Evolutionary conservation across 345 rosid genomes (phyloP), one percentile per base, ranked within the genome.

Genomic region (Leavenworthia alabamica): DNA sequence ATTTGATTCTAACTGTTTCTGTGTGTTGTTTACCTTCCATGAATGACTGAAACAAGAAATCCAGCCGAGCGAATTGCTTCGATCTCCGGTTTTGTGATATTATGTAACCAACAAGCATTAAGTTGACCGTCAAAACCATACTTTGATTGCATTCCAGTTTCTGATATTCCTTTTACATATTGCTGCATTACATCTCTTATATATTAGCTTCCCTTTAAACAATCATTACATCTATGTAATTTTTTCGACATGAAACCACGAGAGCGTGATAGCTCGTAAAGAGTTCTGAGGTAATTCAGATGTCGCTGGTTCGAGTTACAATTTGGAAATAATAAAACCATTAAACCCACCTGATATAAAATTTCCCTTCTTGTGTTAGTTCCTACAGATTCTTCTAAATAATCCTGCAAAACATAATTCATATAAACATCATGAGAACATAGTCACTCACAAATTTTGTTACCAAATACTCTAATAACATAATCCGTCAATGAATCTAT

Each of bases 31-130:
- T 79, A 93, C 99, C 99, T 89, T 76, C 99, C 99, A 71, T 93
- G 99, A 73, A 89, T 83, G 71, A 86, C 80, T 0, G 96, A 87
- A 47, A 93, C 96, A 62, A 84, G 99, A 77, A 89, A 90, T 65
- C 85, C 92, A 57, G 71, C 75, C 0, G 92, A 78, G 1, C 89
- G 82, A 40, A 87, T 87, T 7, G 6, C n/a, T 64, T 87, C 90
- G 13, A 86, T 76, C 37, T 90, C 97, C 57, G 54, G 43, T 60
- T 24, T 71, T 53, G 87, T 78, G 79, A 93, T 50, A 76, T 76
- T 83, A 75, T 93, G 99, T 36, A 68, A 79, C 99, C 99, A 93
- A 75, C 99, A 93, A 12, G 99, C 97, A 76, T 84, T 85, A 57
- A 90, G 26, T 76, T 93, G 99, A 49, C 97, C 99, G 31, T 93